phyloP scores from a whole-genome alignment of 257 asterid genomes.

The Anisodus tanguticus region DNA sequence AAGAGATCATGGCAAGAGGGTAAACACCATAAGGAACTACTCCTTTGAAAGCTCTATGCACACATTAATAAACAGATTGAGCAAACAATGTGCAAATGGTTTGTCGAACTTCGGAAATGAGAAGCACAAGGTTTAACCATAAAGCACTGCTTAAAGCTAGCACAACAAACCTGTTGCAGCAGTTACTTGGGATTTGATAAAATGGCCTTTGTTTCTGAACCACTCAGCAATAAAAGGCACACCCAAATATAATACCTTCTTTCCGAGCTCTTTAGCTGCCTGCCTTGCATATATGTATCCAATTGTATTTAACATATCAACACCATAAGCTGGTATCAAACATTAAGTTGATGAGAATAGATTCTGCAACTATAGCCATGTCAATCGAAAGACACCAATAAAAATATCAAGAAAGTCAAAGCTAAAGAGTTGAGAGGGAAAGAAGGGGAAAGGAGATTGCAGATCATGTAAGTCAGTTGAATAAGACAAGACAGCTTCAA shows the following conservation, averaged over 20 bases:
- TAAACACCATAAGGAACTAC: neutral
- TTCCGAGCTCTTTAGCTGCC: constrained; percentile 97
- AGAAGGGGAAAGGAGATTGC: neutral
- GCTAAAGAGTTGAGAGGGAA: constrained; percentile 15
- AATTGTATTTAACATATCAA: constrained; percentile 95
- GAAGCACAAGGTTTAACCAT: neutral
- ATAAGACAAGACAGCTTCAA: neutral
- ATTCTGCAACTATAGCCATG: constrained; percentile 28
- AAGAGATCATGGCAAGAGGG: neutral
- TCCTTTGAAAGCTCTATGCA: constrained; percentile 13
- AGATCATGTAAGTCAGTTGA: neutral
- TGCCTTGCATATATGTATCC: constrained; percentile 96
- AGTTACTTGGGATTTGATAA: constrained; percentile 95
- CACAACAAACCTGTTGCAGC: constrained; percentile 87
- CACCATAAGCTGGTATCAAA: constrained; percentile 85
- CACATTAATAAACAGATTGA: constrained; percentile 11
- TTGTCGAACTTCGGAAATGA: neutral
- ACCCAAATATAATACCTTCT: constrained; percentile 91
- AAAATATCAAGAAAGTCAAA: constrained; percentile 21
- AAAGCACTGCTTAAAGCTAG: constrained; percentile 11
- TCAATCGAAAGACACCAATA: constrained; percentile 25
- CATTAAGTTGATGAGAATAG: constrained; percentile 41
- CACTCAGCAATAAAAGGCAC: constrained; percentile 98
- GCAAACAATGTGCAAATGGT: constrained; percentile 3
- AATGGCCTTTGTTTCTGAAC: constrained; percentile 98